Percentiles rank a stretch among this genome's conserved stretches.
These are phyloP conservation scores for Ogataea corticis DNA, from an alignment of 805 yeast species.

Conservation along the genomic window DNA sequence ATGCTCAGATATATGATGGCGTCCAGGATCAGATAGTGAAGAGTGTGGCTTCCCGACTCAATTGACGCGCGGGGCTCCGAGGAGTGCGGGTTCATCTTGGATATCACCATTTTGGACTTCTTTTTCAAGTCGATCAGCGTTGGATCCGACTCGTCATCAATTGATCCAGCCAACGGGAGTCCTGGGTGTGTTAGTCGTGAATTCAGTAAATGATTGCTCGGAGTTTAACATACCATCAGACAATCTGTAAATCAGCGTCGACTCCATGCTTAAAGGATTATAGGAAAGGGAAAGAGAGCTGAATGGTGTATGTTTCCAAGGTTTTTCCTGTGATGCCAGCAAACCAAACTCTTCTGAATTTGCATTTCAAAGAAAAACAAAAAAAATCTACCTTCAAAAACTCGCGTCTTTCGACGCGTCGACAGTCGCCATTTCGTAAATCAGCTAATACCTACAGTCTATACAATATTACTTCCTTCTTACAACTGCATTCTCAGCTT, in stretches of 20 bases:
- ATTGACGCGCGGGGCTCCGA: slow-evolving; percentile 85
- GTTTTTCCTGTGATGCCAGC: background rate
- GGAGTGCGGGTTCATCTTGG: slow-evolving; percentile 66
- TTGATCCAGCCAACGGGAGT: slow-evolving; percentile 88
- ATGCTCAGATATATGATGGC: slow-evolving; percentile 77
- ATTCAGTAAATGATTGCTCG: background rate
- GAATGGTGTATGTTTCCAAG: no score
- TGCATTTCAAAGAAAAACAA: background rate
- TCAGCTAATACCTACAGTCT: no score
- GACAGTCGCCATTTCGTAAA: background rate
- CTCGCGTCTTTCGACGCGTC: slow-evolving; percentile 10
- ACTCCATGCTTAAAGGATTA: slow-evolving; percentile 20
- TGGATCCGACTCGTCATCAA: slow-evolving; percentile 71
- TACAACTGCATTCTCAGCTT: slow-evolving; percentile 10
- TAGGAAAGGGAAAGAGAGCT: no score
- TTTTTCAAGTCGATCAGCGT: slow-evolving; percentile 74
- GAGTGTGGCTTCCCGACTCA: slow-evolving; percentile 71
- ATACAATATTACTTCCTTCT: background rate
- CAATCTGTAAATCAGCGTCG: slow-evolving; percentile 28
- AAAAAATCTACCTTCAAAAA: background rate
- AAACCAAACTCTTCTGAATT: background rate
- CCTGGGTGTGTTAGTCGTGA: slow-evolving; percentile 41
- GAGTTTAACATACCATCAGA: slow-evolving; percentile 23
- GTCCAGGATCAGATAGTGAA: slow-evolving; percentile 67
- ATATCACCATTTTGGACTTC: slow-evolving; percentile 74